phyloP scores from a whole-genome alignment of 805 yeast species.

The Zygosaccharomyces kombuchaensis region DNA sequence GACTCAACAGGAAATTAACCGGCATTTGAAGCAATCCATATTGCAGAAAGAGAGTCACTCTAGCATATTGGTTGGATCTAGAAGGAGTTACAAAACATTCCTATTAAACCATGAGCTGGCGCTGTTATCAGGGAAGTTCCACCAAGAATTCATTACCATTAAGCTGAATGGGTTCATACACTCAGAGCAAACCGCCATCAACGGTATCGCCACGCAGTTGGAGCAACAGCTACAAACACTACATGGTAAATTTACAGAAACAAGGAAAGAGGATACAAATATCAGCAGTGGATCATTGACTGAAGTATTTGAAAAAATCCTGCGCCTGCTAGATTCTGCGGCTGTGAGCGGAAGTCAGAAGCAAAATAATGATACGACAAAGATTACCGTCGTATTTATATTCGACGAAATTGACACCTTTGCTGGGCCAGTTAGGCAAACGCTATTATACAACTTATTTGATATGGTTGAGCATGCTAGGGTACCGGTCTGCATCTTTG shows the following conservation, averaged over 20 bases:
- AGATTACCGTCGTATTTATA: conserved; percentile 64
- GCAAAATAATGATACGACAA: conserved; percentile 26
- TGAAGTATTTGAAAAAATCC: conserved; percentile 57
- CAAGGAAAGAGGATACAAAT: conserved; percentile 19
- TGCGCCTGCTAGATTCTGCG: conserved; percentile 46
- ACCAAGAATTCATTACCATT: conserved; percentile 55
- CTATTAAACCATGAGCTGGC: conserved; percentile 55
- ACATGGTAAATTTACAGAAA: conserved; percentile 21
- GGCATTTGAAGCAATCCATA: conserved; percentile 60
- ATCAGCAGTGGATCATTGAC: conserved; percentile 52
- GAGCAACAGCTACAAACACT: conserved; percentile 44
- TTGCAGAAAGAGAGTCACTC: conserved; percentile 75
- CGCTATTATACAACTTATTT: conserved; percentile 79
- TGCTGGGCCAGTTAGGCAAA: conserved; percentile 69
- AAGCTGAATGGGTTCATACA: conserved; percentile 68
- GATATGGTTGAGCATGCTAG: conserved; percentile 73
- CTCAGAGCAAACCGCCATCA: conserved; percentile 68
- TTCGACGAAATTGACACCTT: conserved; percentile 84
- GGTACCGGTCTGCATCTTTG: conserved; percentile 75
- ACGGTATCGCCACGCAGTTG: conserved; percentile 81
- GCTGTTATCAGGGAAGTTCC: conserved; percentile 39
- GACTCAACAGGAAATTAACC: conserved; percentile 45
- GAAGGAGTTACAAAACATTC: conserved; percentile 70
- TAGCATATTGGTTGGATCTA: conserved; percentile 71
- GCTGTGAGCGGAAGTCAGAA: conserved; percentile 11